Conservation (phyloP, 2,329 filamentous ascomycete species). For the Diaporthe ilicicola region DNA sequence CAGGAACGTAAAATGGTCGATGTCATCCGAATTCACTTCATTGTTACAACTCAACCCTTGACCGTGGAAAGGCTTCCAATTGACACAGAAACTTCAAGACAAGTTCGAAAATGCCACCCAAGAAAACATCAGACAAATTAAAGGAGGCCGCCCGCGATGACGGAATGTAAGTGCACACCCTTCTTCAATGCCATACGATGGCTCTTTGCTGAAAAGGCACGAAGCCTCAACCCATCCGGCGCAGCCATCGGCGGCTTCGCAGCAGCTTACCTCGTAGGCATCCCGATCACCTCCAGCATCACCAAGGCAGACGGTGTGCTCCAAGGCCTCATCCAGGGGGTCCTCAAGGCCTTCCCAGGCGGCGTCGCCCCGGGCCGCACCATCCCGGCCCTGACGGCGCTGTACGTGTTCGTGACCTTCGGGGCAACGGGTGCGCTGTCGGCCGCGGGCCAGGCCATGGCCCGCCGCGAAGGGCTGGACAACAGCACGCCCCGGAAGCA, state of each 20-base stretch:
- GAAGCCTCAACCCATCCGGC: constrained; percentile 27
- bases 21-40: neutral
- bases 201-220: neutral
- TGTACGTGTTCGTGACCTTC: constrained; percentile 26
- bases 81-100: neutral
- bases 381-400: constrained; percentile 27
- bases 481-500: constrained; percentile 24
- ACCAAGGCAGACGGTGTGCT: constrained; percentile 15
- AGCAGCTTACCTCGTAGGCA: constrained; percentile 20
- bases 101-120: constrained; percentile 8
- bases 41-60: neutral
- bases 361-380: constrained; percentile 12
- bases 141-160: neutral
- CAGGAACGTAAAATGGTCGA: neutral
- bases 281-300: constrained; percentile 23
- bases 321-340: constrained; percentile 15
- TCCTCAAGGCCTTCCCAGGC: constrained; percentile 20
- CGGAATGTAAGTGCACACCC: neutral
- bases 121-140: neutral
- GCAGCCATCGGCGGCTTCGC: constrained; percentile 19
- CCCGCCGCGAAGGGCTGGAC: constrained; percentile 5
- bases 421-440: constrained; percentile 19
- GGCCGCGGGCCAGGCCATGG: constrained; percentile 27
- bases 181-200: no score
- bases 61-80: neutral